Evolutionary conservation across 2,329 filamentous ascomycete genomes (phyloP), one percentile per base, ranked within the genome.

Genomic region (Colletotrichum lupini): DNA sequence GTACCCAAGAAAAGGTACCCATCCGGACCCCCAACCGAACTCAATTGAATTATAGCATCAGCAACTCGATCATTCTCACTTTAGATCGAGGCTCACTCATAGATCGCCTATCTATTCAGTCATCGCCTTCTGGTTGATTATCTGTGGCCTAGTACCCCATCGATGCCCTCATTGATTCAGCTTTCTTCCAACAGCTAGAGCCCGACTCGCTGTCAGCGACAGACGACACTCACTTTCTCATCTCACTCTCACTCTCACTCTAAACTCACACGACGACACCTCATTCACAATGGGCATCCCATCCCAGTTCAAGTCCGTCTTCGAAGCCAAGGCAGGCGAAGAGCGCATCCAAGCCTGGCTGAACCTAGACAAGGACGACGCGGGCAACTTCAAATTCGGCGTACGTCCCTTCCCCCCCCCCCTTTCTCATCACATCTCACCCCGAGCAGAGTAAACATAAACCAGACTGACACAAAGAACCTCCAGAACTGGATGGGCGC

Each of bases 401-500:
- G 82, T 83, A 73, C 71, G 81, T 73, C 37, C 58, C 12, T 35
- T 37, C 5, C 5, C 55, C 53, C 24, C 24, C 24, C 24, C 11
- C 55, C 28, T 42, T 19, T 16, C 8, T 7, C 19, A 52, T 3
- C 37, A 46, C 32, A 9, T 55, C 28, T 56, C 55, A 42, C 52
- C 26, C 24, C 32, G 24, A 24, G 24, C 24, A 3, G 35, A 32
- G 12, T 9, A 30, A 16, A 22, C n/a, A 52, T 1, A 26, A 30
- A 53, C 46, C 42, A 46, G 16, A n/a, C 64, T 72, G 19, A 60
- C 56, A 53, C 49, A 30, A 7, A 42, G 49, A 14, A 14, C 9
- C 7, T 11, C 30, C 74, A 88, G 86, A 82, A 85, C 78, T 90
- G 85, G 84, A 84, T 85, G 76, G 73, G 78, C 52, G 67, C 77